A percentile compares a stretch with the other conserved stretches of the same genome.
Conservation (phyloP, 2,329 filamentous ascomycete species). For the Aspergillaceae sp. region DNA sequence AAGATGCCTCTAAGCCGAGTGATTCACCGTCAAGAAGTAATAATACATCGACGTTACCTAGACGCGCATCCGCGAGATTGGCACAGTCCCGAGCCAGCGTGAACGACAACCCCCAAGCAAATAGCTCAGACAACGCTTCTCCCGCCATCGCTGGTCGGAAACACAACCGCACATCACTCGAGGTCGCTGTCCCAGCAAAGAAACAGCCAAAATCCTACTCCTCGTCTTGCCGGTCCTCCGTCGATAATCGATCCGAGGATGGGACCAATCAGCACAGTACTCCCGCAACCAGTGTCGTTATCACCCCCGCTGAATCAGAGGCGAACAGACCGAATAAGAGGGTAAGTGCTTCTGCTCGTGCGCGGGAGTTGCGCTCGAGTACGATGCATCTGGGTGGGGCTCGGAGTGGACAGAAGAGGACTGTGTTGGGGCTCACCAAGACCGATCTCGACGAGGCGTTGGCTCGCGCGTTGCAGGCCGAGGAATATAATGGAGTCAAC, state of each 20-base stretch:
- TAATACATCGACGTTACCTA: slow-evolving; percentile 4
- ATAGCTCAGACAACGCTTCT: background rate
- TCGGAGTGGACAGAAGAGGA: slow-evolving; percentile 35
- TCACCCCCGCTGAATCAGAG: slow-evolving; percentile 45
- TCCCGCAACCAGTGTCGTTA: slow-evolving; percentile 51
- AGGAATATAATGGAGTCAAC: slow-evolving; percentile 39
- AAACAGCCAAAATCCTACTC: slow-evolving; percentile 16
- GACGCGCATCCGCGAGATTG: slow-evolving; percentile 18
- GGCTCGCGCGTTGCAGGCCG: slow-evolving; percentile 49
- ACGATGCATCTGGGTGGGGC: slow-evolving; percentile 27
- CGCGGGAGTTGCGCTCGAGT: slow-evolving; percentile 42
- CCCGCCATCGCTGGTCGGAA: background rate
- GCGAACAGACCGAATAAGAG: slow-evolving; percentile 19
- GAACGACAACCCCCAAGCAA: background rate
- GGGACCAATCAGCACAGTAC: slow-evolving; percentile 44
- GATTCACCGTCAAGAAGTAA: too few relatives aligned
- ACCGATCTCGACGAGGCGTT: slow-evolving; percentile 29
- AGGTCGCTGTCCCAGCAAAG: slow-evolving; percentile 25
- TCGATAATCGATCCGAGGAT: slow-evolving; percentile 32
- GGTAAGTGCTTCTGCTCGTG: slow-evolving; percentile 39
- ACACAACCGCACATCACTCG: slow-evolving; percentile 3
- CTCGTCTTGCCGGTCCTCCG: slow-evolving; percentile 33
- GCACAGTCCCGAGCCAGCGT: slow-evolving; percentile 7
- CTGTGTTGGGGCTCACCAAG: slow-evolving; percentile 31
- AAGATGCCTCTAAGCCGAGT: too few relatives aligned